These are phyloP conservation scores for Fusarium foetens DNA, from an alignment of 2,329 filamentous ascomycete genomes.

Conservation along the genomic window DNA sequence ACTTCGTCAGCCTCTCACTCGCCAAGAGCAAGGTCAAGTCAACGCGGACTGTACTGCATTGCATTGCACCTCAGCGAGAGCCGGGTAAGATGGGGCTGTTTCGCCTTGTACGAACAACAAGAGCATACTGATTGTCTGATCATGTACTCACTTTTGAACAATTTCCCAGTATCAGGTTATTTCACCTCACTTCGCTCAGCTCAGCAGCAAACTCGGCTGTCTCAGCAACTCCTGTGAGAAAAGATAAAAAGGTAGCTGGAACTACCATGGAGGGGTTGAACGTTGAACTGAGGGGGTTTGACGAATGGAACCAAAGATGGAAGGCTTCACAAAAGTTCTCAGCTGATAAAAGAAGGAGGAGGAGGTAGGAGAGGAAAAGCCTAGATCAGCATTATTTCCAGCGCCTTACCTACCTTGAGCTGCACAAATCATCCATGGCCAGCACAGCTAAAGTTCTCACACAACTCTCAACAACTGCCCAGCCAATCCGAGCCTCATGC, in stretches of 20 bases:
- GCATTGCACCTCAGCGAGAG: constrained; percentile 25
- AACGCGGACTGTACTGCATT: neutral
- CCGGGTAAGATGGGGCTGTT: constrained; percentile 25
- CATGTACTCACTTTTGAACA: constrained; percentile 31
- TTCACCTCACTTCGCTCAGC: neutral
- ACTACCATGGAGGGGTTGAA: constrained; percentile 12
- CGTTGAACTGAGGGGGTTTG: constrained; percentile 24
- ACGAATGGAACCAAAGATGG: constrained; percentile 22
- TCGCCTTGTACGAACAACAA: constrained; percentile 28
- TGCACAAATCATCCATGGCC: constrained; percentile 39
- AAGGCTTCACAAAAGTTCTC: constrained; percentile 29
- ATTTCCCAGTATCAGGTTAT: neutral
- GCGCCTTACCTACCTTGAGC: constrained; percentile 15
- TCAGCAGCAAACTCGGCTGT: neutral
- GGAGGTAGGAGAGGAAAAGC: constrained; percentile 1
- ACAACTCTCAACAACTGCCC: constrained; percentile 35
- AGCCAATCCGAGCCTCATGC: constrained; percentile 31
- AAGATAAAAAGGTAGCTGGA: neutral
- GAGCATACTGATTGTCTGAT: constrained; percentile 14
- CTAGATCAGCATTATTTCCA: constrained; percentile 24
- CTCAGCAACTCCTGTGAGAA: neutral
- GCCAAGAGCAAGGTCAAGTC: constrained; percentile 10
- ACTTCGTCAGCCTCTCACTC: constrained; percentile 42
- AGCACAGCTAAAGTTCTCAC: constrained; percentile 34
- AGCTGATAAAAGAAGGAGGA: constrained; percentile 30